phyloP scores from a whole-genome alignment of 2,329 filamentous ascomycete species.

The Fusarium drepaniforme region DNA sequence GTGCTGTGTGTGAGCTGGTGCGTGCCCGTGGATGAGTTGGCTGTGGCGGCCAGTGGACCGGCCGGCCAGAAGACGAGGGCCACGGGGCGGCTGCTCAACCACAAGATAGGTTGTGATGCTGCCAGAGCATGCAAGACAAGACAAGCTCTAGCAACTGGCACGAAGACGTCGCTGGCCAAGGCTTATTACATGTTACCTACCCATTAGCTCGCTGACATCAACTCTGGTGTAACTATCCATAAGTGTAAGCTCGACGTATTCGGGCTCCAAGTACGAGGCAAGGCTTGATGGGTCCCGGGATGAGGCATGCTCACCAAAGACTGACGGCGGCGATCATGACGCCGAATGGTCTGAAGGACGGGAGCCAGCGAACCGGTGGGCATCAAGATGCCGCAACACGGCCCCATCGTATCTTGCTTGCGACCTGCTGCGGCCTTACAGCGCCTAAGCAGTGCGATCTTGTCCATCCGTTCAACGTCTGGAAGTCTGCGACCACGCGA shows the following conservation, averaged over 20 bases:
- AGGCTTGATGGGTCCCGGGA: constrained; percentile 30
- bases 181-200: background rate
- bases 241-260: constrained; percentile 13
- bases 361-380: constrained; percentile 45
- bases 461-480: constrained; percentile 35
- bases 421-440: constrained; percentile 22
- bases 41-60: constrained; percentile 17
- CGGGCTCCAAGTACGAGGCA: constrained; percentile 16
- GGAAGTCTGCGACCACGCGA: constrained; percentile 33
- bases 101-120: background rate
- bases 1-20: constrained; percentile 17
- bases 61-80: constrained; percentile 27
- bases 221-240: constrained; percentile 28
- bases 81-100: constrained; percentile 26
- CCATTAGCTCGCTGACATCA: constrained; percentile 20
- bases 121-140: background rate
- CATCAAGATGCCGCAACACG: constrained; percentile 28
- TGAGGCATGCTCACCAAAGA: constrained; percentile 33
- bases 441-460: constrained; percentile 18
- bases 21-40: constrained; percentile 38
- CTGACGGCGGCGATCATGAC: constrained; percentile 43
- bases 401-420: constrained; percentile 35
- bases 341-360: constrained; percentile 33
- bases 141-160: constrained; percentile 18
- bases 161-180: constrained; percentile 9